Percentiles rank a stretch among this genome's conserved stretches.
Evolutionary conservation across 495 filamentous ascomycete species (phyloP).

Genomic region (Venustampulla echinocandica): DNA sequence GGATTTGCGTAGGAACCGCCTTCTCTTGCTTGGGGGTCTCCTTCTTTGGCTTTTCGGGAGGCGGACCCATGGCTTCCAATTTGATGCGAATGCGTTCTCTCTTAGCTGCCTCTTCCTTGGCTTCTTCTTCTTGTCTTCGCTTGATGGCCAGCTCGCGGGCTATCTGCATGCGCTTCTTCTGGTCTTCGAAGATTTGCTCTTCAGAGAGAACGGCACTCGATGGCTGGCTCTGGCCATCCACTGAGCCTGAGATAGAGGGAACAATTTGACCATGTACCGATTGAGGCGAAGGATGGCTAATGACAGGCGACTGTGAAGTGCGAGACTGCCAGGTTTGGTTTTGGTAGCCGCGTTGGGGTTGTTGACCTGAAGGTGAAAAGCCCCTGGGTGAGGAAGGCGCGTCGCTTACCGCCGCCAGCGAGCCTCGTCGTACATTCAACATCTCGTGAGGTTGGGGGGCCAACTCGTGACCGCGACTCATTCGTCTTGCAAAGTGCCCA

Average conservation of each 20-base stretch:
- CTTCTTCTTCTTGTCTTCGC: conserved; percentile 73
- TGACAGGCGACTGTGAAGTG: conserved; percentile 39
- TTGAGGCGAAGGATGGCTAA: conserved; percentile 37
- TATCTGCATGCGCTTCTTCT: conserved; percentile 82
- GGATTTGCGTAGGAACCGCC: conserved; percentile 30
- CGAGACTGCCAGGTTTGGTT: conserved; percentile 41
- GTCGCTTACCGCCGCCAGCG: conserved; percentile 37
- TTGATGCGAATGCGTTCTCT: conserved; percentile 78
- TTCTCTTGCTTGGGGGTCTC: conserved; percentile 33
- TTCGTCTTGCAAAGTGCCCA: conserved; percentile 48
- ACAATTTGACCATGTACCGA: conserved; percentile 23
- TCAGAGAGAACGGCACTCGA: conserved; percentile 32
- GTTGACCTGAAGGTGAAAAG: conserved; percentile 31
- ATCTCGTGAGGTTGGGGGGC: conserved; percentile 37
- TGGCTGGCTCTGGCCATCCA: conserved; percentile 14
- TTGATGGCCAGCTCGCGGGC: conserved; percentile 67
- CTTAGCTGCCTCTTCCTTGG: conserved; percentile 66
- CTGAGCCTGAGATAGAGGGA: conserved; percentile 21
- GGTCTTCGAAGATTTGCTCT: conserved; percentile 51
- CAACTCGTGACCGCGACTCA: conserved; percentile 37
- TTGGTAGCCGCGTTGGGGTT: conserved; percentile 16
- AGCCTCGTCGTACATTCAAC: conserved; percentile 33
- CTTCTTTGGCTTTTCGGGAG: conserved; percentile 50
- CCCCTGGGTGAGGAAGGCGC: conserved; percentile 38
- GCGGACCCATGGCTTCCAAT: conserved; percentile 65